Evolutionary conservation across 345 rosid genomes (phyloP).

Genomic region (Pseudoturritis turrita): DNA sequence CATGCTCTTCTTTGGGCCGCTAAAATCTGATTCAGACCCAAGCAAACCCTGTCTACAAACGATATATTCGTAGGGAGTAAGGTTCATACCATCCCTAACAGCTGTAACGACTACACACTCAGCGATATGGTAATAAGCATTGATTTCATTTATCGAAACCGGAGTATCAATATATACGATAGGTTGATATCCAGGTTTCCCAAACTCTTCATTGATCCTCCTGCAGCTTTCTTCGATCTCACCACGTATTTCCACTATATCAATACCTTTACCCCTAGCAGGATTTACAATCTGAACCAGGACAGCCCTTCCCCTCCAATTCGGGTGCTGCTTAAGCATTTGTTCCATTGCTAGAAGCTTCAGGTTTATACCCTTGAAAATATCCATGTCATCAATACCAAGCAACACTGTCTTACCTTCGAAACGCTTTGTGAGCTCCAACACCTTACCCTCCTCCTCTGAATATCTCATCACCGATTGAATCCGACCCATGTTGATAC

Average conservation of each 20-base stretch:
- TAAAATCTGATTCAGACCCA: constrained; percentile 35
- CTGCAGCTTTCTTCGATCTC: constrained; percentile 33
- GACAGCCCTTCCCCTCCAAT: constrained; percentile 39
- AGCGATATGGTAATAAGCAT: constrained; percentile 35
- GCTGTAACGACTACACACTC: constrained; percentile 40
- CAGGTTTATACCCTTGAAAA: constrained; percentile 35
- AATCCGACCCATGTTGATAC: constrained; percentile 37
- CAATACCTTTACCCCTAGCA: constrained; percentile 36
- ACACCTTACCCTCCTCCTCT: constrained; percentile 34
- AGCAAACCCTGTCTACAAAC: constrained; percentile 37
- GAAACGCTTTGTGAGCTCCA: constrained; percentile 30
- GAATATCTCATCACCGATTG: constrained; percentile 37
- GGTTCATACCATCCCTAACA: constrained; percentile 42
- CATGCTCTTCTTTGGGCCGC: constrained; percentile 40
- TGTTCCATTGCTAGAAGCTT: constrained; percentile 41
- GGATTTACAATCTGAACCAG: constrained; percentile 39
- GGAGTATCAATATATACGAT: constrained; percentile 32
- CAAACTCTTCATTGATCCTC: constrained; percentile 35
- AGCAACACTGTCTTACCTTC: constrained; percentile 38
- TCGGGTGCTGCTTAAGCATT: constrained; percentile 34
- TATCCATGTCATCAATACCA: constrained; percentile 39
- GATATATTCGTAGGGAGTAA: constrained; percentile 37
- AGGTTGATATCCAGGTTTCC: constrained; percentile 39
- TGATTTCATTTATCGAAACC: constrained; percentile 25
- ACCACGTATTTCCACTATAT: constrained; percentile 21